Evolutionary conservation across 2,329 filamentous ascomycete species (phyloP).

Genomic region (Penicillium nordicum): DNA sequence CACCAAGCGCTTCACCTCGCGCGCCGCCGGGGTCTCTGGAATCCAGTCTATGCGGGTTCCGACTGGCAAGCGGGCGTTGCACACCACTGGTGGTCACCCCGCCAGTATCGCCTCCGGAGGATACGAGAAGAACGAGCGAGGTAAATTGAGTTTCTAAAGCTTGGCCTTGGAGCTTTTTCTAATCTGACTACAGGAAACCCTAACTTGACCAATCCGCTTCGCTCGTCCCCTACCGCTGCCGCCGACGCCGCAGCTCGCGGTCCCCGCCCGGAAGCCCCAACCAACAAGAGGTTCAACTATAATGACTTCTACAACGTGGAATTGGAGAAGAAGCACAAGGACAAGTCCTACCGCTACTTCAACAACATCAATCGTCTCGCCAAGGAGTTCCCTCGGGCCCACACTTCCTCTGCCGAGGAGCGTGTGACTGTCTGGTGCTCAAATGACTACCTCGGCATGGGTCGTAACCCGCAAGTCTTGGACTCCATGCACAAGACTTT

Average conservation of each 20-base stretch:
- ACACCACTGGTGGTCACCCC: conserved; percentile 74
- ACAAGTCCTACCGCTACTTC: conserved; percentile 99
- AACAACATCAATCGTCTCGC: conserved; percentile 99
- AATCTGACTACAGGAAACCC: conserved; percentile 24
- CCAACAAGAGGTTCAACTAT: conserved; percentile 73
- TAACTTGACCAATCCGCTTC: conserved; percentile 24
- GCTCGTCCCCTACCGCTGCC: conserved; percentile 24
- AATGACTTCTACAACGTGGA: conserved; percentile 82
- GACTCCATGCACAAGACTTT: conserved; percentile 91
- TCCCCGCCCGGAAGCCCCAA: conserved; percentile 49
- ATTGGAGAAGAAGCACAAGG: conserved; percentile 97
- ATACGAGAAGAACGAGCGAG: conserved; percentile 50
- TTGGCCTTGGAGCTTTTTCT: conserved; percentile 7
- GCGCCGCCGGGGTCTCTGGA: conserved; percentile 30
- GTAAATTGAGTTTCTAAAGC: conserved; percentile 33
- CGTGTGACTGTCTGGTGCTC: conserved; percentile 98
- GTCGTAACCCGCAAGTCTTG: conserved; percentile 80
- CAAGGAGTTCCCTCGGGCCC: conserved; percentile 91
- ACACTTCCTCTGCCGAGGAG: conserved; percentile 79
- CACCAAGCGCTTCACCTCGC: conserved; percentile 40
- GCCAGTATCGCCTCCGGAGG: conserved; percentile 67
- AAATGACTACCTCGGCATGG: conserved; percentile 99
- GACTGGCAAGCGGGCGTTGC: conserved; percentile 67
- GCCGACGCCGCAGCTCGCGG: conserved; percentile 31
- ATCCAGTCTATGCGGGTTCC: conserved; percentile 49